These are phyloP conservation scores for Suhomyces terraborum DNA, from an alignment of 1,139 yeast species.

Conservation along the genomic window DNA sequence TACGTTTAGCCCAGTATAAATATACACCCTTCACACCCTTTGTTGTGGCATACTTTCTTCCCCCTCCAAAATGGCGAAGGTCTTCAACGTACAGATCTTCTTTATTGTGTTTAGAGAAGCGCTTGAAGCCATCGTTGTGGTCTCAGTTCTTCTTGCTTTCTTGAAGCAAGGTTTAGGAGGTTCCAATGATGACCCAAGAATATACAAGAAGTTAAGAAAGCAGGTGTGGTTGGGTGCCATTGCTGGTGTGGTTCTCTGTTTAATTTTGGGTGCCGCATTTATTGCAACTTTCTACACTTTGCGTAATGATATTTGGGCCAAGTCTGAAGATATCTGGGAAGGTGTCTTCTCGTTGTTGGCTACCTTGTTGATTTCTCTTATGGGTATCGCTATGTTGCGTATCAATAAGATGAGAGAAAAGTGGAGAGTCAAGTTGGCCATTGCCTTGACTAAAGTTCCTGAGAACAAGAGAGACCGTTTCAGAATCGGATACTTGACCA, in stretches of 20 bases:
- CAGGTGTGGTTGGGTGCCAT: conserved; percentile 33
- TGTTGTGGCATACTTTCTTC: not conserved
- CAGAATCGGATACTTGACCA: conserved; percentile 27
- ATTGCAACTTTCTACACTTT: conserved; percentile 28
- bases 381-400: conserved; percentile 33
- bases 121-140: conserved; percentile 84
- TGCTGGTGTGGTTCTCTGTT: conserved; percentile 25
- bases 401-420: conserved; percentile 46
- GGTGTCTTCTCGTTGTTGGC: conserved; percentile 31
- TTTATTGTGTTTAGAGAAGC: conserved; percentile 90
- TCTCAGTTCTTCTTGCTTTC: conserved; percentile 87
- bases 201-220: conserved; percentile 58
- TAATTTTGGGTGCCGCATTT: conserved; percentile 28
- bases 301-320: conserved; percentile 25
- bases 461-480: conserved; percentile 18
- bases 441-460: conserved; percentile 30
- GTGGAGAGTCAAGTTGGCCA: conserved; percentile 52
- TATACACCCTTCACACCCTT: not conserved
- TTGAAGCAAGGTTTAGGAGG: conserved; percentile 80
- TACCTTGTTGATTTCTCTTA: conserved; percentile 28
- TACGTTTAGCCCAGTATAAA: not conserved
- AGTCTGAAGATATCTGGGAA: conserved; percentile 33
- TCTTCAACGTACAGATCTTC: conserved; percentile 63
- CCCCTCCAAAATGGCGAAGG: conserved; percentile 32
- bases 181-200: conserved; percentile 45